Percentiles rank a stretch among this genome's conserved stretches.
Evolutionary conservation across 2,329 filamentous ascomycete genomes (phyloP).

Genomic region (Pleoardoris graminearum): DNA sequence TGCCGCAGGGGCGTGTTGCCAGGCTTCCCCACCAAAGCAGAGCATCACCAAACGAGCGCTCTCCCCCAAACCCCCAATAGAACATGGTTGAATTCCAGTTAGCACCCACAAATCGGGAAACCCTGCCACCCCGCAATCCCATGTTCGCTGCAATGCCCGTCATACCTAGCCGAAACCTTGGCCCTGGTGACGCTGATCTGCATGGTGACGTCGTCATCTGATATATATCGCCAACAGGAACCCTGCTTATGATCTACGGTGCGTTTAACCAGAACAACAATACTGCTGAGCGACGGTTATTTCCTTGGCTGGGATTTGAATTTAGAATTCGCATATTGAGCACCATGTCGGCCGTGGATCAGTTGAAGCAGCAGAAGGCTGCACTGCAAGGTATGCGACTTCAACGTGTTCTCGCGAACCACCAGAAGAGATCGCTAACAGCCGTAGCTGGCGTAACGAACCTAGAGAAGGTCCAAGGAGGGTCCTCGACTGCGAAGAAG

Average conservation of each 20-base stretch:
- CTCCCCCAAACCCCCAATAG: too few species aligned
- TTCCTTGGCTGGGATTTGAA: too few species aligned
- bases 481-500: constrained; percentile 31
- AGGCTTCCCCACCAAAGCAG: too few species aligned
- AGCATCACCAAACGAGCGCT: too few species aligned
- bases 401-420: too few species aligned
- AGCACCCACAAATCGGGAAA: too few species aligned
- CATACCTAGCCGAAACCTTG: constrained; percentile 1
- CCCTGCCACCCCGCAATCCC: neutral
- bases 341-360: constrained; percentile 39
- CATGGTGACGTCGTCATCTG: constrained; percentile 12
- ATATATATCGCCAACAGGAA: neutral
- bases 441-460: constrained; percentile 34
- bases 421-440: too few species aligned
- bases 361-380: constrained; percentile 49
- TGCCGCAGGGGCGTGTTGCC: too few species aligned
- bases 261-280: too few species aligned
- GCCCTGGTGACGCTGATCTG: constrained; percentile 13
- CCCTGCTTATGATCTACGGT: neutral
- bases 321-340: neutral
- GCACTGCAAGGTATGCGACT: constrained; percentile 44
- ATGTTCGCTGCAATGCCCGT: neutral
- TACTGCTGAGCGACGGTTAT: too few species aligned
- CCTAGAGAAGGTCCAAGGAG: constrained; percentile 31
- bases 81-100: too few species aligned